phyloP scores from a whole-genome alignment of 2,329 filamentous ascomycete genomes.

The Blastomyces percursus region DNA sequence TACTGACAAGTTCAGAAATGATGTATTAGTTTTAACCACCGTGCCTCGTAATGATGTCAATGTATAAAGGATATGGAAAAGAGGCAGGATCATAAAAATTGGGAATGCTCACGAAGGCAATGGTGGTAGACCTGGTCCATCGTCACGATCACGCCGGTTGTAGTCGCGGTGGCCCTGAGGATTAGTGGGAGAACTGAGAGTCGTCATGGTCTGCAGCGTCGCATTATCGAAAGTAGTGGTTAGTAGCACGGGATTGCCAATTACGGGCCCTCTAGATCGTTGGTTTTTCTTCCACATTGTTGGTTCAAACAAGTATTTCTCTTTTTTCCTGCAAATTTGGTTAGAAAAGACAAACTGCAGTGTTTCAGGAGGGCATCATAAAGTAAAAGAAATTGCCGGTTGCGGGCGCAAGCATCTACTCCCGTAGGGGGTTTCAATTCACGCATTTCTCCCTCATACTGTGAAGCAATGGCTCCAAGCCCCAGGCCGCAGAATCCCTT shows the following conservation, averaged over 20 bases:
- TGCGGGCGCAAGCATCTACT: not conserved
- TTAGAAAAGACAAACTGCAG: constrained; percentile 8
- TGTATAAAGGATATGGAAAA: not conserved
- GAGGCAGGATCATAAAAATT: not conserved
- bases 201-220: constrained; percentile 30
- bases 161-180: not conserved
- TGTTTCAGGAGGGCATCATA: not conserved
- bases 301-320: not conserved
- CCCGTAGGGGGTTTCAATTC: not conserved
- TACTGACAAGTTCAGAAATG: constrained; percentile 13
- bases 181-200: constrained; percentile 21
- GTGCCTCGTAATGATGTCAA: not conserved
- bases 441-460: not conserved
- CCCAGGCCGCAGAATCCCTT: not conserved
- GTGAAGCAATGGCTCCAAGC: constrained; percentile 4
- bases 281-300: constrained; percentile 48
- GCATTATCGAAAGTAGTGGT: constrained; percentile 38
- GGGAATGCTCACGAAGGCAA: constrained; percentile 28
- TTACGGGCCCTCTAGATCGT: constrained; percentile 34
- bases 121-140: constrained; percentile 26
- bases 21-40: constrained; percentile 4
- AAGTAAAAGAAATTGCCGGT: not conserved
- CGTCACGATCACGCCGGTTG: not conserved
- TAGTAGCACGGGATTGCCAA: constrained; percentile 37
- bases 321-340: not conserved